phyloP scores from a whole-genome alignment of 352 stramenopile species.

The Phytophthora melonis region DNA sequence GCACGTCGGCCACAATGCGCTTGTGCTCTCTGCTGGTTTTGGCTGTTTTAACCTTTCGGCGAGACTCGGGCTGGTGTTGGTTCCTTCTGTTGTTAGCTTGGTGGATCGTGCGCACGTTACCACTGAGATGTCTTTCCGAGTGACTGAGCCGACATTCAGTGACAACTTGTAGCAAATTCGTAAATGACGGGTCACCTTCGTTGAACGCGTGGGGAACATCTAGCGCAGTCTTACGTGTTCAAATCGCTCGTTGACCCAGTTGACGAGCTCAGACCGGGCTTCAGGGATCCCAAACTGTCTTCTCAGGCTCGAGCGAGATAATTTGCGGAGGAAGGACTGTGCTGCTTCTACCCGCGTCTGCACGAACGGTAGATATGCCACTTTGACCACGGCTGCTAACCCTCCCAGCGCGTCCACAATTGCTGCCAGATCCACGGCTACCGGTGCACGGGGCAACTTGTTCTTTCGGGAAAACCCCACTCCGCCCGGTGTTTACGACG shows the following conservation, averaged over 20 bases:
- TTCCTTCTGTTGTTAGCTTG: background rate
- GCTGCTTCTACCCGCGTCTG: background rate
- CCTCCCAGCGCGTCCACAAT: background rate
- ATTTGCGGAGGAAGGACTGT: background rate
- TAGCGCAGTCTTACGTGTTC: background rate
- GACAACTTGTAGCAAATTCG: background rate
- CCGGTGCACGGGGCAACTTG: constrained; percentile 1
- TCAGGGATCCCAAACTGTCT: background rate
- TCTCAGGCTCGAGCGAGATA: background rate
- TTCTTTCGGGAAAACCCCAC: constrained; percentile 11
- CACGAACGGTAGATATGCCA: constrained; percentile 3
- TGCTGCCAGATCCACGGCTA: background rate
- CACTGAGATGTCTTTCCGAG: background rate
- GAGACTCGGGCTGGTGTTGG: background rate
- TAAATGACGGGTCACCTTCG: background rate
- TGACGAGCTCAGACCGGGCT: constrained; percentile 1
- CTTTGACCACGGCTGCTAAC: background rate
- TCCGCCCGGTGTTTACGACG: background rate
- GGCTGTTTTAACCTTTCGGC: background rate
- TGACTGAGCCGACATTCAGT: no score
- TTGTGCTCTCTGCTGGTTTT: background rate
- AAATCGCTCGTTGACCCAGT: constrained; percentile 12
- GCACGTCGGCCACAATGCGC: background rate
- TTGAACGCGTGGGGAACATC: background rate
- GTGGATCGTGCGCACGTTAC: background rate